phyloP scores from a whole-genome alignment of 1,139 yeast genomes.

The Suhomyces terraborum region DNA sequence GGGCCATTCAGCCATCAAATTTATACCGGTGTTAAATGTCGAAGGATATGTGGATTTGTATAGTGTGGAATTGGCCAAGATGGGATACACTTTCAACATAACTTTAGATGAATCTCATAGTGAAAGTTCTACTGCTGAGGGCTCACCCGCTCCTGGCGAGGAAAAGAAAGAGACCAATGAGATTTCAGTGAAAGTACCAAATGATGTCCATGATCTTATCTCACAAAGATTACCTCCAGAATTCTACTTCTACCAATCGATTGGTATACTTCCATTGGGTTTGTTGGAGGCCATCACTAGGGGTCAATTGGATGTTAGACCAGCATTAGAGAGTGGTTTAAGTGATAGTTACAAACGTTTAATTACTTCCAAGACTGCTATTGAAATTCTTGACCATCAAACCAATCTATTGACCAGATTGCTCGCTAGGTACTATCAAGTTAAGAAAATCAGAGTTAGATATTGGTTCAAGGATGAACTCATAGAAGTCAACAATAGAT shows the following conservation, averaged over 20 bases:
- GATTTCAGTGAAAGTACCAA: conserved; percentile 53
- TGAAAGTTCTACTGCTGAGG: conserved; percentile 7
- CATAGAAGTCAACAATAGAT: conserved; percentile 53
- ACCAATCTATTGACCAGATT: conserved; percentile 70
- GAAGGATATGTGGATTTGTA: conserved; percentile 71
- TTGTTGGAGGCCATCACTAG: conserved; percentile 68
- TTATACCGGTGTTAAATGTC: conserved; percentile 67
- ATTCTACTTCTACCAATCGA: conserved; percentile 74
- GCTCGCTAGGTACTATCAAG: conserved; percentile 84
- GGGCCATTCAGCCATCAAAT: conserved; percentile 45
- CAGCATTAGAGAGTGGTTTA: conserved; percentile 70
- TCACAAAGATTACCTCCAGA: conserved; percentile 90
- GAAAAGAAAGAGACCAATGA: conserved; percentile 4
- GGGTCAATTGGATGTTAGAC: conserved; percentile 63
- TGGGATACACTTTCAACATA: conserved; percentile 29
- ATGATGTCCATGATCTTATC: conserved; percentile 78
- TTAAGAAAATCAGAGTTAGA: conserved; percentile 59
- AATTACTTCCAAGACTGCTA: conserved; percentile 48
- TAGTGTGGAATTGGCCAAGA: conserved; percentile 40
- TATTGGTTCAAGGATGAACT: conserved; percentile 61
- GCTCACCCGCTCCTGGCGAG: conserved; percentile 4
- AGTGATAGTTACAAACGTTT: conserved; percentile 60
- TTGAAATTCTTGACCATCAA: conserved; percentile 57
- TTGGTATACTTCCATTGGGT: conserved; percentile 71
- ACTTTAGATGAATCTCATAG: conserved; percentile 1